These are phyloP conservation scores for Aphanomyces cochlioides DNA, from an alignment of 352 stramenopile species.

Conservation along the genomic window DNA sequence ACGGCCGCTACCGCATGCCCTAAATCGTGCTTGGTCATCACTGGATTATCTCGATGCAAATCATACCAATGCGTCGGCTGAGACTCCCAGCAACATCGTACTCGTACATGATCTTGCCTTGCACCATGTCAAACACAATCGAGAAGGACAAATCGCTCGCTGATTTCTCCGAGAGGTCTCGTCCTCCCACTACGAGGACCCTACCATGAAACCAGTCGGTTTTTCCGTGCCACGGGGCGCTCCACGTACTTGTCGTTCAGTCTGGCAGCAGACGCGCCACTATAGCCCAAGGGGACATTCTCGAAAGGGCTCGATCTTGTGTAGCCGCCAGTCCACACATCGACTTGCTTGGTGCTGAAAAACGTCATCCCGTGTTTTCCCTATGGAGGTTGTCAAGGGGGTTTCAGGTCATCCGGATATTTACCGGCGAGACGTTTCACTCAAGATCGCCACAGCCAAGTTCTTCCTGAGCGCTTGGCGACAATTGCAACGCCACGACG, in stretches of 20 bases:
- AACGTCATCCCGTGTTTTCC: slow-evolving; percentile 3
- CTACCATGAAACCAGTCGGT: slow-evolving; percentile 31
- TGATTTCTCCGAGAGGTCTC: slow-evolving; percentile 40
- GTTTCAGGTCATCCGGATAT: too few species aligned
- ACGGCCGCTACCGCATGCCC: slow-evolving; percentile 31
- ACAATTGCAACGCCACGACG: too few species aligned
- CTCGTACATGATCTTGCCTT: slow-evolving; percentile 46
- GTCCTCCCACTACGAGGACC: slow-evolving; percentile 54
- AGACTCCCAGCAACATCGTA: slow-evolving; percentile 59
- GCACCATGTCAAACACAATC: slow-evolving; percentile 57
- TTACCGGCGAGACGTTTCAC: too few species aligned
- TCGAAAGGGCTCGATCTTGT: not conserved
- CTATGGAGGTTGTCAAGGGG: too few species aligned
- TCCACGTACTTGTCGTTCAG: slow-evolving; percentile 17
- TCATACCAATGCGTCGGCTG: slow-evolving; percentile 43
- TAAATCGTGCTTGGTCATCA: not conserved
- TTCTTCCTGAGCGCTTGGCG: too few species aligned
- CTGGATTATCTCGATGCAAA: not conserved
- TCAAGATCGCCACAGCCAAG: too few species aligned
- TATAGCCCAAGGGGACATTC: slow-evolving; percentile 13
- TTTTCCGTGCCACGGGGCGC: not conserved
- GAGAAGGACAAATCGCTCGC: slow-evolving; percentile 34
- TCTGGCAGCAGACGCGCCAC: slow-evolving; percentile 1
- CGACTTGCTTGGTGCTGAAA: slow-evolving; percentile 27
- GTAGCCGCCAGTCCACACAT: slow-evolving; percentile 25